Base-by-base conservation (phyloP, 202 grass and related monocot species). In the Dendrocalamus latiflorus region DNA sequence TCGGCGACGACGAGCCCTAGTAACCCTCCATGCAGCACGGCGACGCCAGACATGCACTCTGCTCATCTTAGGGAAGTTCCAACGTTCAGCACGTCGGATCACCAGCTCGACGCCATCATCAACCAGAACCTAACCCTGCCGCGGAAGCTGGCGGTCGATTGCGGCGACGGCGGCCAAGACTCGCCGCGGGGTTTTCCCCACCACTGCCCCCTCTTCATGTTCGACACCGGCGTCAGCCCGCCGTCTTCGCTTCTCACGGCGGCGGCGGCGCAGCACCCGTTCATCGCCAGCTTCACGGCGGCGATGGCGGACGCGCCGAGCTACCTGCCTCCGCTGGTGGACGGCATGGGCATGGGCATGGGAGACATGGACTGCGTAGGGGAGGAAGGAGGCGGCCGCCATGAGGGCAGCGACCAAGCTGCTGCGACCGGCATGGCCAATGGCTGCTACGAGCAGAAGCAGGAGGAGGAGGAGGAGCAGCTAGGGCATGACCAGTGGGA, bases 191-290 rank as follows among this genome's bases (percentile, higher is more conserved):
- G 86, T 1, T 62, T 87, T 39, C 79, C 86, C 25, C 55, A 80
- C 26, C 86, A 93, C 68, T 90, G 87, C 42, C 96, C 91, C 4
- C 83, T 99, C 42, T 94, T 94, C 81, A 87, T 88, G 89, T 97
- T 94, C 84, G 91, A 97, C 65, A 72, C 88, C 5, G 61, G 56
- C 55, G 37, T 73, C 47, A 83, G 72, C 69, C 87, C 73, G 6
- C 49, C 78, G 34, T 73, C 76, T 48, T 78, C 83, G 41, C 30
- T 75, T 47, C 45, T 80, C 49, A 82, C 86, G 42, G 41, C 62
- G 42, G 2, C 38, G 28, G 56, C 45, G 1, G 71, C 51, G 62
- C 77, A 82, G 20, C 88, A 80, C 37, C 80, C 92, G 42, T 86
- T 84, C 71, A 66, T 85, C 83, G 74, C 90, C 33, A 83, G 70